These are phyloP conservation scores for Leishmania gerbilli DNA, from an alignment of 208 protist species.

Conservation along the genomic window DNA sequence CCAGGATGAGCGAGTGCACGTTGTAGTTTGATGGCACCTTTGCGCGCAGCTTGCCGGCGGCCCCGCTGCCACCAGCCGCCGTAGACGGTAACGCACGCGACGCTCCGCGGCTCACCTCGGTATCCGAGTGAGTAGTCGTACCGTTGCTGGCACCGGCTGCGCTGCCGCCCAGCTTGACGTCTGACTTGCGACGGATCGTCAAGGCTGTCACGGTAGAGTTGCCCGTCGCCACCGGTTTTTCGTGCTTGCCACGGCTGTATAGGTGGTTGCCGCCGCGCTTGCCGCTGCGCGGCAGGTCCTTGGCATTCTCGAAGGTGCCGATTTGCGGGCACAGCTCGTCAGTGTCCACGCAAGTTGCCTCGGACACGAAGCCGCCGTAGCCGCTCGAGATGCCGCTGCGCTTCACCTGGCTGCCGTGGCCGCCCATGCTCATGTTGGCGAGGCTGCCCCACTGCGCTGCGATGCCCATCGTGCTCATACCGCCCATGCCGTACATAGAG, in stretches of 20 bases:
- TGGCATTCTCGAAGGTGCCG: slow-evolving; percentile 50
- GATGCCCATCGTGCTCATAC: slow-evolving; percentile 49
- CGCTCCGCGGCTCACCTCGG: not conserved
- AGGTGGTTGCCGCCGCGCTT: slow-evolving; percentile 71
- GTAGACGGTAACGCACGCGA: slow-evolving; percentile 12
- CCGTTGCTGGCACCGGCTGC: not conserved
- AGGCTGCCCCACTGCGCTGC: slow-evolving; percentile 69
- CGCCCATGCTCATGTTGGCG: slow-evolving; percentile 42
- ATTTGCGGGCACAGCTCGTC: slow-evolving; percentile 62
- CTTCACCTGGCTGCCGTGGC: slow-evolving; percentile 10
- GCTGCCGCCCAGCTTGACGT: slow-evolving; percentile 9
- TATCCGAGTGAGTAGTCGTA: not conserved
- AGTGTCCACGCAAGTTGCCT: slow-evolving; percentile 27
- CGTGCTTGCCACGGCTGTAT: slow-evolving; percentile 55
- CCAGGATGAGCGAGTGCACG: slow-evolving; percentile 71
- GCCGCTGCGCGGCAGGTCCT: slow-evolving; percentile 61
- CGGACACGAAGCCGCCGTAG: slow-evolving; percentile 45
- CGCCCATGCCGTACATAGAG: slow-evolving; percentile 35
- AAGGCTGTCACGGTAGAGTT: slow-evolving; percentile 43
- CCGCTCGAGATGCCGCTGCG: slow-evolving; percentile 41
- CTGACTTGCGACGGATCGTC: slow-evolving; percentile 48
- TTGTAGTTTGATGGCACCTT: slow-evolving; percentile 76
- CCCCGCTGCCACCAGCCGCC: slow-evolving; percentile 11
- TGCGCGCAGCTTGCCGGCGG: slow-evolving; percentile 35
- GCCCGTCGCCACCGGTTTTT: slow-evolving; percentile 41